Evolutionary conservation across 164 flowering plant genomes (phyloP), one percentile per base, ranked within the genome.

Genomic region (Tetracentron sinense): DNA sequence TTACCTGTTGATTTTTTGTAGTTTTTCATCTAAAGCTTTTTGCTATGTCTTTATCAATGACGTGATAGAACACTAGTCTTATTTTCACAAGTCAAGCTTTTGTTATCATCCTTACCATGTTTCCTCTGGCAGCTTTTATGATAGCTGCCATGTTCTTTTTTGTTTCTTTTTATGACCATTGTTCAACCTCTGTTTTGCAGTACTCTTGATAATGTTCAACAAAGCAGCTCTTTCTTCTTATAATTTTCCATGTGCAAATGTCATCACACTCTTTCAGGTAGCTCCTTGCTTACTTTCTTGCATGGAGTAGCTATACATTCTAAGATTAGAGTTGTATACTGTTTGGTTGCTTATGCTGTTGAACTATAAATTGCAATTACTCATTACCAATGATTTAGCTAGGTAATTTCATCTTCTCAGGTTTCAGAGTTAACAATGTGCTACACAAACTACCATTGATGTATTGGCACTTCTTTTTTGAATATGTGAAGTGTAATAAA

Each of bases 161-260:
- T 27, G 48, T 15, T 21, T 6, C 47, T 21, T 44, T 20, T 49
- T 19, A 48, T 28, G 57, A 42, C 61, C 8, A 14, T 31, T 0
- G n/a, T 63, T 61, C 10, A 29, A 54, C 62, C 17, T 63, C 44
- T 63, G 29, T 53, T 70, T 71, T 80, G 84, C 90, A 91, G 99
- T 94, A 65, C 85, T 94, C 15, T 78, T 94, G 82, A 83, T 94
- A 16, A 42, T 94, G 82, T 94, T 94, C 83, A 94, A 94, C 74
- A 94, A 94, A 77, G 99, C 99, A 55, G 99, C 96, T 63, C 94
- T 94, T 71, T 91, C 99, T 61, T 88, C 97, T 4, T 94, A 89
- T 69, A 79, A 51, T 57, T 94, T 94, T 65, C 99, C 97, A 26
- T 73, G 82, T 74, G 99, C 93, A 60, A 92, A 89, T 78, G 96